Conservation (phyloP, 1,284 basidiomycete species). For the Ganoderma sp. region DNA sequence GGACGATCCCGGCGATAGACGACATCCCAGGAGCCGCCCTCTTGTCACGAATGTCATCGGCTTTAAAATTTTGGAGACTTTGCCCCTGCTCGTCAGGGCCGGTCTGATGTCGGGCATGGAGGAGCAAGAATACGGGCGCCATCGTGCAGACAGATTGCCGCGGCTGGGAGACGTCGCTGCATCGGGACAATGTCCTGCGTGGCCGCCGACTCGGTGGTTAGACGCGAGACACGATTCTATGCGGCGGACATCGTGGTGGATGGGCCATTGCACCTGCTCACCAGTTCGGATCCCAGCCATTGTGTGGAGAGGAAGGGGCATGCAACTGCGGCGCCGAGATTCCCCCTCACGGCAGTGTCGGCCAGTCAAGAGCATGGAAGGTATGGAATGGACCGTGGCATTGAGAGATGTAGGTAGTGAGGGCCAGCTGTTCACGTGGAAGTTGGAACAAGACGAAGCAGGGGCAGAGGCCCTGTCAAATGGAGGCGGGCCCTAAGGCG, state of each 20-base stretch:
- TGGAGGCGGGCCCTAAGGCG: neutral
- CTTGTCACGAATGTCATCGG: neutral
- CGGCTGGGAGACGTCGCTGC: neutral
- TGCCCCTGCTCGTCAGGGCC: neutral
- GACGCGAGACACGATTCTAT: neutral
- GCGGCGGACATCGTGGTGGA: neutral
- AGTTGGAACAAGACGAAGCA: neutral
- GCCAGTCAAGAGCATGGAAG: neutral
- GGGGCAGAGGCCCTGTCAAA: neutral
- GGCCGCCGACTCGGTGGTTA: neutral
- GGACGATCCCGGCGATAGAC: neutral
- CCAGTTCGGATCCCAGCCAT: neutral
- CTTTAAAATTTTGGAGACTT: neutral
- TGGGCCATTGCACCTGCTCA: neutral
- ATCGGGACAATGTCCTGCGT: neutral
- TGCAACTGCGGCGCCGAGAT: too few species aligned
- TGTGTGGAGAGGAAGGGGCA: neutral
- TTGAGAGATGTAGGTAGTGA: neutral
- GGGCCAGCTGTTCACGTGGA: neutral
- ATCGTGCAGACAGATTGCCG: neutral
- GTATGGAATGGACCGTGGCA: neutral
- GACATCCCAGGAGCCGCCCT: neutral
- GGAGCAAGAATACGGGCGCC: neutral
- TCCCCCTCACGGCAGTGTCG: too few species aligned
- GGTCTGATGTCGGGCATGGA: neutral